Evolutionary conservation across 352 stramenopile species (phyloP), one percentile per base, ranked within the genome.

Genomic region (Globisporangium viniferum): DNA sequence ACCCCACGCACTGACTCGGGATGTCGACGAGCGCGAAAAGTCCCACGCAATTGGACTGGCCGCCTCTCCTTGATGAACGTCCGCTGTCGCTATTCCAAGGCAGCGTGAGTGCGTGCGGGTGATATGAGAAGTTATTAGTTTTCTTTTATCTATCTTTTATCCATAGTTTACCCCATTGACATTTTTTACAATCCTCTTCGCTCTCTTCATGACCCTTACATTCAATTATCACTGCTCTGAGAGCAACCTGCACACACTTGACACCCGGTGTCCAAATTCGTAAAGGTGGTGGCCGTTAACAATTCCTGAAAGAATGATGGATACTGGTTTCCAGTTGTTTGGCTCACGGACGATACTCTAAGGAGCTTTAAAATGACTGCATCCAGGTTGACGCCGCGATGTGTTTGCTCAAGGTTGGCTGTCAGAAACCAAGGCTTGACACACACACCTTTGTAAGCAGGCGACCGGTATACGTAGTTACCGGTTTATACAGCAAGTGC

Each of bases 31-130:
- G 14, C 41, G 27, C n/a, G 4, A 29, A 31, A 53, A 35, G 33
- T 54, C 39, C 35, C 31, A 22, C 63, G 18, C 48, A 20, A 62
- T 71, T 68, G 69, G 59, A 53, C 31, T 35, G 66, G 39, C 31
- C 20, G 61, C 49, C 62, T 57, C 72, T 66, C 68, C 39, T 76
- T 79, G 73, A 79, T 76, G 73, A 79, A 79, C 73, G 73, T 79
- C 73, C 73, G 70, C 66, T 76, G 73, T 76, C 71, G 69, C 70
- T 74, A 74, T 79, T 79, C 62, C 66, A 79, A 79, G 73, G 73
- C 70, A 79, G 73, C 70, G 70, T 76, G 70, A 76, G 73, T 79
- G 73, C 59, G 62, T 57, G 70, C 57, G 73, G 71, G 73, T 70
- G 73, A 73, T 77, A 79, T 75, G 73, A 77, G 46, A 66, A 66